These are phyloP conservation scores for Metschnikowia matae DNA, from an alignment of 805 yeast genomes.

Conservation along the genomic window DNA sequence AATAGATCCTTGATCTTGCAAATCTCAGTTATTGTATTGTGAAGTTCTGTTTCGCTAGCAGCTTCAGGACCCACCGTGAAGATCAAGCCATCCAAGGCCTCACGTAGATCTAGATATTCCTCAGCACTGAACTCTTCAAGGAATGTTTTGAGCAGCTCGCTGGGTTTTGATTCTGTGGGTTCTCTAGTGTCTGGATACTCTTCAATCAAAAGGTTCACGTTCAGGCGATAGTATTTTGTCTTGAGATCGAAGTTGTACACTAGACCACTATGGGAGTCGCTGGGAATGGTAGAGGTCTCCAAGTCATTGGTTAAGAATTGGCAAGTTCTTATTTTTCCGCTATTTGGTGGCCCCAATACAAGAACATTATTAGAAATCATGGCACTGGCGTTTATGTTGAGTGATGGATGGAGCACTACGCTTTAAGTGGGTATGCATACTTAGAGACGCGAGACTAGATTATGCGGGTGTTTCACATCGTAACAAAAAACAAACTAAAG, in stretches of 20 bases:
- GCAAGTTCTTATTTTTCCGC: slow-evolving; percentile 36
- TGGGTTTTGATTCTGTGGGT: slow-evolving; percentile 5
- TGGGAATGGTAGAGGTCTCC: slow-evolving; percentile 31
- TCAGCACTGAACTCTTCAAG: slow-evolving; percentile 31
- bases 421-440: neutral
- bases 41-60: slow-evolving; percentile 15
- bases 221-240: slow-evolving; percentile 31
- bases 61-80: slow-evolving; percentile 33
- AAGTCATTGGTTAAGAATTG: slow-evolving; percentile 26
- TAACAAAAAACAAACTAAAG: neutral
- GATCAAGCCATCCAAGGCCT: slow-evolving; percentile 43
- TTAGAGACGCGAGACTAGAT: neutral
- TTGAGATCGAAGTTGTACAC: slow-evolving; percentile 23
- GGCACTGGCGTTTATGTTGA: neutral
- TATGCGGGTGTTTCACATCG: neutral
- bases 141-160: slow-evolving; percentile 30
- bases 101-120: slow-evolving; percentile 43
- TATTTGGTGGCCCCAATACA: slow-evolving; percentile 41
- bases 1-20: slow-evolving; percentile 8
- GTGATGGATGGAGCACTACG: neutral
- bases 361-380: slow-evolving; percentile 36
- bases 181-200: slow-evolving; percentile 30
- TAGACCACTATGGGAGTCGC: slow-evolving; percentile 30
- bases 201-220: slow-evolving; percentile 32
- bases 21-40: neutral